Evolutionary conservation across 768 basidiomycete species (phyloP).

Genomic region (Glaciozyma antarctica): DNA sequence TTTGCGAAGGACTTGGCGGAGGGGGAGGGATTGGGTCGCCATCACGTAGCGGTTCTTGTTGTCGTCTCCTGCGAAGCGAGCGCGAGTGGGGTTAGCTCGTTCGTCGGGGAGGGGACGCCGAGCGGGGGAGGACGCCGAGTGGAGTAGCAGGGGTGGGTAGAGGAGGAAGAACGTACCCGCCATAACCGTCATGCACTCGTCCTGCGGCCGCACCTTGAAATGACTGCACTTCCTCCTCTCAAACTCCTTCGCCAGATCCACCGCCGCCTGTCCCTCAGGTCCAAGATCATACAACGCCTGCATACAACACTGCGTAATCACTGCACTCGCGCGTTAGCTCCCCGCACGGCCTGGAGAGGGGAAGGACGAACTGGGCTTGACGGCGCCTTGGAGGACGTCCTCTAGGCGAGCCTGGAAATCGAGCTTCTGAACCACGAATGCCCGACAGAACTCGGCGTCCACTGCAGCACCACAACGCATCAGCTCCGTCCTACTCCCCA

Average conservation of each 20-base stretch:
- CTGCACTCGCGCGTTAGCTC: conserved; percentile 37
- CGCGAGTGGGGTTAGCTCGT: neutral
- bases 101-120: neutral
- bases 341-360: neutral
- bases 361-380: conserved; percentile 73
- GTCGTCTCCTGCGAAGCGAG: conserved; percentile 50
- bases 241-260: conserved; percentile 84
- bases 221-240: conserved; percentile 94
- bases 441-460: conserved; percentile 72
- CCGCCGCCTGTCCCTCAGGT: conserved; percentile 54
- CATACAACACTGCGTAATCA: conserved; percentile 99
- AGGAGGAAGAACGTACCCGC: conserved; percentile 53
- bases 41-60: conserved; percentile 92
- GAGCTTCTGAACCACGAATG: conserved; percentile 57
- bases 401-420: conserved; percentile 67
- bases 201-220: conserved; percentile 56
- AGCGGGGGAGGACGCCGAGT: neutral
- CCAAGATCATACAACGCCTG: conserved; percentile 68
- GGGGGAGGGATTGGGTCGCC: conserved; percentile 66
- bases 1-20: conserved; percentile 58
- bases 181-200: conserved; percentile 71
- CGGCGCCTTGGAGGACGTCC: conserved; percentile 69
- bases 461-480: conserved; percentile 45
- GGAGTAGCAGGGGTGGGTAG: neutral
- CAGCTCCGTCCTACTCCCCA: neutral